Evolutionary conservation across 1,284 basidiomycete genomes (phyloP).

Genomic region (Clitocybe nebularis): DNA sequence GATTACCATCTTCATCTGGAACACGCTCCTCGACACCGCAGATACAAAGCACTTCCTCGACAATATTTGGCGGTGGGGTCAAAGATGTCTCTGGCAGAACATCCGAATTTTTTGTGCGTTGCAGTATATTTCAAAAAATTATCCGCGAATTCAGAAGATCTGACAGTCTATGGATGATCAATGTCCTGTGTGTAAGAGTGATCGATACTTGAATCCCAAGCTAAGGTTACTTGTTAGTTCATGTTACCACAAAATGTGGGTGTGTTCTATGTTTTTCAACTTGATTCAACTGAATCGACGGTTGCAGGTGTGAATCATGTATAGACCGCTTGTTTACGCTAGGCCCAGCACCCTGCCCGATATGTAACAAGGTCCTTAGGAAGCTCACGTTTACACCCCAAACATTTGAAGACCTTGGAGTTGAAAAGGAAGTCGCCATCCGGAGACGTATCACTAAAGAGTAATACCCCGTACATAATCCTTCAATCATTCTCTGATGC

Average conservation of each 20-base stretch:
- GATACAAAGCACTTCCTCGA: slow-evolving; percentile 64
- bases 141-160: slow-evolving; percentile 8
- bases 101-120: slow-evolving; percentile 70
- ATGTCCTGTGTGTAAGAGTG: slow-evolving; percentile 97
- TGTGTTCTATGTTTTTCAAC: slow-evolving; percentile 7
- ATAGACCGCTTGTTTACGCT: slow-evolving; percentile 96
- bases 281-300: slow-evolving; percentile 7
- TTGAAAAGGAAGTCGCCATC: slow-evolving; percentile 95
- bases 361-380: slow-evolving; percentile 85
- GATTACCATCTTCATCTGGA: slow-evolving; percentile 38
- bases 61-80: slow-evolving; percentile 73
- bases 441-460: slow-evolving; percentile 85
- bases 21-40: slow-evolving; percentile 66
- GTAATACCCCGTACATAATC: slow-evolving; percentile 27
- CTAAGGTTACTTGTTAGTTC: slow-evolving; percentile 91
- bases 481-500: slow-evolving; percentile 2
- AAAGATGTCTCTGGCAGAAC: slow-evolving; percentile 79
- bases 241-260: slow-evolving; percentile 98
- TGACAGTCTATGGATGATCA: slow-evolving; percentile 86
- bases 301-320: slow-evolving; percentile 88
- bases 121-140: slow-evolving; percentile 1
- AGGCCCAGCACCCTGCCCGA: slow-evolving; percentile 95
- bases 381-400: slow-evolving; percentile 95
- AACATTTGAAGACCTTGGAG: slow-evolving; percentile 94
- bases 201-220: slow-evolving; percentile 93